Conservation (phyloP, 345 rosid genomes). For the Gossypium arboreum region DNA sequence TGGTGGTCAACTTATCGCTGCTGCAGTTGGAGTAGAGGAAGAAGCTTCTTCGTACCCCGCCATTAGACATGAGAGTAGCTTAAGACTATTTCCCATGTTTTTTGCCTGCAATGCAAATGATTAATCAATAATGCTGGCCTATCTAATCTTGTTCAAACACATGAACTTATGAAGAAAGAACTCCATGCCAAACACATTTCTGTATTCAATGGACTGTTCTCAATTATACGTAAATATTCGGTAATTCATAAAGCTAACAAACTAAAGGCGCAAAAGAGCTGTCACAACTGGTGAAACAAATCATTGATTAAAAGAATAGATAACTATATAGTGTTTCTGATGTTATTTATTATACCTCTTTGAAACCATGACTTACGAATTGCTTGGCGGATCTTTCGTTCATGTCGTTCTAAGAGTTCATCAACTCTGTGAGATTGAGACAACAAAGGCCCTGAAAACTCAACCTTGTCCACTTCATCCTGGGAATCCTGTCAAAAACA, state of each 20-base stretch:
- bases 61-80: background rate
- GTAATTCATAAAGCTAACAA: background rate
- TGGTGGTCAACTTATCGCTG: background rate
- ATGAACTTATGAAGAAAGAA: background rate
- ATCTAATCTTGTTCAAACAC: background rate
- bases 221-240: background rate
- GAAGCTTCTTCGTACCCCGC: background rate
- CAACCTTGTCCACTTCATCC: constrained; percentile 63
- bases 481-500: constrained; percentile 51
- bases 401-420: constrained; percentile 72
- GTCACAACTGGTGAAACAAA: background rate
- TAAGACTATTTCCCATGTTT: constrained; percentile 44
- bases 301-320: background rate
- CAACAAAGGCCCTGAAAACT: constrained; percentile 82
- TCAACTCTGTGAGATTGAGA: constrained; percentile 69
- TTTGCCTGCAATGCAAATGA: constrained; percentile 33
- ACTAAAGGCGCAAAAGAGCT: background rate
- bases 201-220: background rate
- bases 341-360: constrained; percentile 44
- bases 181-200: background rate
- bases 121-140: background rate
- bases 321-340: background rate
- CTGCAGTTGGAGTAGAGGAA: background rate
- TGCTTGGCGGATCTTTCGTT: constrained; percentile 76
- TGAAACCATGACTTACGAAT: constrained; percentile 88